These are phyloP conservation scores for Acidiella bohemica DNA, from an alignment of 495 filamentous ascomycete species.

Conservation along the genomic window DNA sequence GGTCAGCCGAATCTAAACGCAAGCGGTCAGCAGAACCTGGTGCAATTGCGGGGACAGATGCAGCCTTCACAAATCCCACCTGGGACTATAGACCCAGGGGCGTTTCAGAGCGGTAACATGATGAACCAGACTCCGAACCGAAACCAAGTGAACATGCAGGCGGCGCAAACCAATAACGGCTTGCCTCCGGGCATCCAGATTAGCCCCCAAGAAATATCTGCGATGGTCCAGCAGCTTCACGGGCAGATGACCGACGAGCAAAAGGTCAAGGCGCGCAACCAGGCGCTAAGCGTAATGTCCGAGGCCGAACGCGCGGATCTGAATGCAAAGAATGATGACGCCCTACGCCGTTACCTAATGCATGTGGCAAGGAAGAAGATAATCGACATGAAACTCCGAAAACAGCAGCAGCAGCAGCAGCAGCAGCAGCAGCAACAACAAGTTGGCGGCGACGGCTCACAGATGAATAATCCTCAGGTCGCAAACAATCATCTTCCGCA, in stretches of 20 bases:
- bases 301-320: neutral
- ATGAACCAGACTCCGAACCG: slow-evolving; percentile 8
- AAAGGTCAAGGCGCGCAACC: slow-evolving; percentile 19
- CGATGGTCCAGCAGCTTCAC: neutral
- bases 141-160: slow-evolving; percentile 5
- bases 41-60: slow-evolving; percentile 41
- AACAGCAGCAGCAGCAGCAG: neutral
- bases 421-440: neutral
- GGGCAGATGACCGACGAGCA: neutral
- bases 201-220: neutral
- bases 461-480: neutral
- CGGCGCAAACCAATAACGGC: neutral
- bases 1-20: slow-evolving; percentile 9
- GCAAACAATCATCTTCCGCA: no score
- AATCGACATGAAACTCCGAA: no score
- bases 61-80: slow-evolving; percentile 32
- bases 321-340: neutral
- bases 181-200: neutral
- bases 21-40: slow-evolving; percentile 35
- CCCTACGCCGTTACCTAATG: neutral
- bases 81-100: slow-evolving; percentile 21
- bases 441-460: neutral
- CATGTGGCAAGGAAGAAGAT: neutral
- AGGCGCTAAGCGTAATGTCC: neutral
- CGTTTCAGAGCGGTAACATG: slow-evolving; percentile 14